Evolutionary conservation across 2,329 filamentous ascomycete genomes (phyloP), one percentile per base, ranked within the genome.

Genomic region (Ilyonectria destructans): DNA sequence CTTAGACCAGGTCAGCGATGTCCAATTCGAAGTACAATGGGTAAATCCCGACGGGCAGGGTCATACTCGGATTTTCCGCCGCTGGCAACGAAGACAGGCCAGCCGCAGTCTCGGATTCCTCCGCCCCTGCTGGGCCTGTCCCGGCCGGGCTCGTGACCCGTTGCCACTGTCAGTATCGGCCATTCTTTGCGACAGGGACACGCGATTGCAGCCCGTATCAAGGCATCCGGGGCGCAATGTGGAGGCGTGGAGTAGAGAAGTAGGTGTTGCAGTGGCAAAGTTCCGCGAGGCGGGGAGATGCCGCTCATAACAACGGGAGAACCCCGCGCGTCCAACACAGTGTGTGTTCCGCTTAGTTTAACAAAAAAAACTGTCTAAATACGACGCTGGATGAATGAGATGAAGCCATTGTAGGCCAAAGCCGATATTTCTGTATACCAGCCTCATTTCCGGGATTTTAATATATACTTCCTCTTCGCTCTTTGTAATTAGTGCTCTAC

Each of bases 61-160:
- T 69, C 80, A 26, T 77, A 84, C 84, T 52, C 81, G 81, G 72
- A 87, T 87, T 75, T 87, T 87, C 29, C 85, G 80, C 48, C 83
- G 78, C 67, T 87, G 85, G 62, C 85, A 87, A 6, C 80, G 76
- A 19, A 74, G 71, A 70, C 77, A 77, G 0, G 78, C 75, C 52
- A 82, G 70, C 6, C 77, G 72, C 49, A 78, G 69, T 17, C 79
- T 71, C 29, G 73, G 70, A 33, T 75, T 79, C 10, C 74, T 75
- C 51, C 72, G 70, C 6, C 70, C 64, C 37, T 69, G 67, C 15
- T 73, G 75, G 9, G 43, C 54, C 61, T 67, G 63, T 40, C 60
- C 74, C 37, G 65, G 45, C 49, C 62, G 58, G 3, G 65, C 59
- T 2, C 52, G 69, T 31, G 64, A 67, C 17, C 52, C 62, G 0